Evolutionary conservation across 352 stramenopile species (phyloP).

Genomic region (Phytopythium helicoides): DNA sequence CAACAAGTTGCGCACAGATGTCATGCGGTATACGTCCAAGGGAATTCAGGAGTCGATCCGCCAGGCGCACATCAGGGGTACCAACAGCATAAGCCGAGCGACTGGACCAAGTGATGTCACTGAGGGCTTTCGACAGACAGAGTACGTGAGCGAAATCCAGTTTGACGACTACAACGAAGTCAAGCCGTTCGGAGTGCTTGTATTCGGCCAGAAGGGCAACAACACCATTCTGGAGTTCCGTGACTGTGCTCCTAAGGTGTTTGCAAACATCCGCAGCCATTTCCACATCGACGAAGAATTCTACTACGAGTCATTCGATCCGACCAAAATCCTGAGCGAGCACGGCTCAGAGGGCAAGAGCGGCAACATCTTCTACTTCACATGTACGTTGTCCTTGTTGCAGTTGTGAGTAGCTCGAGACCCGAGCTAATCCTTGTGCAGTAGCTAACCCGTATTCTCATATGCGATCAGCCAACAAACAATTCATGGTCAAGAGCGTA

Average conservation of each 20-base stretch:
- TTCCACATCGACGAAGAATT: constrained; percentile 70
- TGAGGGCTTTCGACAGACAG: constrained; percentile 59
- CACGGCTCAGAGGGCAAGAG: constrained; percentile 82
- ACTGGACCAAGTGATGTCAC: constrained; percentile 28
- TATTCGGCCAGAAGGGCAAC: constrained; percentile 55
- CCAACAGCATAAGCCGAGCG: constrained; percentile 7
- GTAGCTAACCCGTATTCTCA: not conserved
- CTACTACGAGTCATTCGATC: constrained; percentile 77
- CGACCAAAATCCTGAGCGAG: constrained; percentile 66
- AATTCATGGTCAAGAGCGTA: constrained; percentile 89
- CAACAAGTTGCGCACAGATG: constrained; percentile 76
- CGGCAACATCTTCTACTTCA: constrained; percentile 89
- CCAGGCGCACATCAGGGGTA: constrained; percentile 33
- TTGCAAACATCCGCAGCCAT: constrained; percentile 71
- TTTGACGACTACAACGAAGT: constrained; percentile 74
- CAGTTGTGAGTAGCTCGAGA: not conserved
- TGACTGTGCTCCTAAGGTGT: constrained; percentile 78
- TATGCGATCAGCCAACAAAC: constrained; percentile 56
- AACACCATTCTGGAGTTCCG: constrained; percentile 62
- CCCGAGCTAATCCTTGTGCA: too few relatives aligned
- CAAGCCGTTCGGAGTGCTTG: constrained; percentile 67
- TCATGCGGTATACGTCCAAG: constrained; percentile 88
- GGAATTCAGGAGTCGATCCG: constrained; percentile 77
- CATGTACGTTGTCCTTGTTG: constrained; percentile 5
- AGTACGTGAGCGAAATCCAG: constrained; percentile 31